phyloP scores from a whole-genome alignment of 1,139 yeast genomes.

The Taiozyma onychis region DNA sequence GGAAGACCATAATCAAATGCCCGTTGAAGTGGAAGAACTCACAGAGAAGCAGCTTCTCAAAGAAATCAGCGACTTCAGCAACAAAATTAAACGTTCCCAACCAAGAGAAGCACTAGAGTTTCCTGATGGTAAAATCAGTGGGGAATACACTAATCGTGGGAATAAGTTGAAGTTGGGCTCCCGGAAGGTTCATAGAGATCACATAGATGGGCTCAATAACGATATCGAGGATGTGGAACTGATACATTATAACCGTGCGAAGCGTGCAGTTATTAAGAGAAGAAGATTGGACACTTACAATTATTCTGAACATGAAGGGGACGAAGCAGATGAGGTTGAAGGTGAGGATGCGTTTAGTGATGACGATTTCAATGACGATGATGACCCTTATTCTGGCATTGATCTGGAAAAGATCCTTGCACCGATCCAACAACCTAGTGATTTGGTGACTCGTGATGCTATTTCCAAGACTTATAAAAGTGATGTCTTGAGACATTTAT shows the following conservation, averaged over 20 bases:
- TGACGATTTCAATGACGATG: slow-evolving; percentile 17
- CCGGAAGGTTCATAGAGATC: slow-evolving; percentile 30
- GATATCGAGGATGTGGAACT: slow-evolving; percentile 32
- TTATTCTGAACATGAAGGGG: slow-evolving; percentile 8
- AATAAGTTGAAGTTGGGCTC: slow-evolving; percentile 50
- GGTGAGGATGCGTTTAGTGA: slow-evolving; percentile 25
- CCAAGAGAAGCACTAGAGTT: neutral
- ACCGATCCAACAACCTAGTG: slow-evolving; percentile 79
- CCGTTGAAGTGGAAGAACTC: slow-evolving; percentile 1
- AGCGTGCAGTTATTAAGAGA: slow-evolving; percentile 21
- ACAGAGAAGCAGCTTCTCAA: slow-evolving; percentile 10
- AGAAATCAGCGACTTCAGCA: slow-evolving; percentile 11
- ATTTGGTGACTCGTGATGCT: slow-evolving; percentile 67
- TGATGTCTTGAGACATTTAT: slow-evolving; percentile 46
- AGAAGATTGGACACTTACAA: slow-evolving; percentile 17
- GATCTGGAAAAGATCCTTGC: slow-evolving; percentile 53
- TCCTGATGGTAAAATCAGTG: slow-evolving; percentile 19
- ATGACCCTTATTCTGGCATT: slow-evolving; percentile 34
- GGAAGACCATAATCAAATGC: neutral
- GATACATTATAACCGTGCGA: slow-evolving; percentile 28
- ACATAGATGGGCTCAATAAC: slow-evolving; percentile 28
- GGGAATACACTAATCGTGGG: slow-evolving; percentile 48
- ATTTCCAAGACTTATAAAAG: slow-evolving; percentile 59
- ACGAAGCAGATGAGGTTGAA: slow-evolving; percentile 11
- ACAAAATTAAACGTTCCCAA: slow-evolving; percentile 10